A percentile compares a stretch with the other conserved stretches of the same genome.
Evolutionary conservation across 2,329 filamentous ascomycete genomes (phyloP).

Genomic region (Aspergillus alliaceus): DNA sequence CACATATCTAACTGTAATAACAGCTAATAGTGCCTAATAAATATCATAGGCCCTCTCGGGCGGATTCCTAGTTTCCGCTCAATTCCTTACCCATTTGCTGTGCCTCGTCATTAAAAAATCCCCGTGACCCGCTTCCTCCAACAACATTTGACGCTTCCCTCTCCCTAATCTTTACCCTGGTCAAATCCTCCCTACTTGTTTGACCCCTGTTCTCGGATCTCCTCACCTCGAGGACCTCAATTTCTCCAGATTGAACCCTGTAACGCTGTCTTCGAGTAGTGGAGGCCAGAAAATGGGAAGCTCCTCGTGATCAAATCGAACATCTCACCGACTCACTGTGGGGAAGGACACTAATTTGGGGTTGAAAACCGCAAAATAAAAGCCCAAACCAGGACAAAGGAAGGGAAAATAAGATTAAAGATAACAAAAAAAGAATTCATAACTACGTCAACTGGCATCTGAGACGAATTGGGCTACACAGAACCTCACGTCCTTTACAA

Average conservation of each 20-base stretch:
- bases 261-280: too few species aligned
- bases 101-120: not conserved
- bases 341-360: not conserved
- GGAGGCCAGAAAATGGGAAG: not conserved
- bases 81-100: not conserved
- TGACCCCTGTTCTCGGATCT: not conserved
- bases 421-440: not conserved
- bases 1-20: conserved; percentile 5
- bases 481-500: not conserved
- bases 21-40: conserved; percentile 1
- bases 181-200: not conserved
- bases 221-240: not conserved
- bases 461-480: not conserved
- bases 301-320: not conserved
- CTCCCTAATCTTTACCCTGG: not conserved
- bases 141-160: not conserved
- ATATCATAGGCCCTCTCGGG: conserved; percentile 3
- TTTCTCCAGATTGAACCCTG: not conserved
- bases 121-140: not conserved
- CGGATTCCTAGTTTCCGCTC: conserved; percentile 6
- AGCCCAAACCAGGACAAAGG: not conserved
- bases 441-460: not conserved
- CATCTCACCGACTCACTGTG: not conserved
- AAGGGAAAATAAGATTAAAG: not conserved
- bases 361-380: not conserved